A percentile compares a stretch with the other conserved stretches of the same genome.
Evolutionary conservation across 345 rosid species (phyloP).

Genomic region (Eucalyptus polyanthemos): DNA sequence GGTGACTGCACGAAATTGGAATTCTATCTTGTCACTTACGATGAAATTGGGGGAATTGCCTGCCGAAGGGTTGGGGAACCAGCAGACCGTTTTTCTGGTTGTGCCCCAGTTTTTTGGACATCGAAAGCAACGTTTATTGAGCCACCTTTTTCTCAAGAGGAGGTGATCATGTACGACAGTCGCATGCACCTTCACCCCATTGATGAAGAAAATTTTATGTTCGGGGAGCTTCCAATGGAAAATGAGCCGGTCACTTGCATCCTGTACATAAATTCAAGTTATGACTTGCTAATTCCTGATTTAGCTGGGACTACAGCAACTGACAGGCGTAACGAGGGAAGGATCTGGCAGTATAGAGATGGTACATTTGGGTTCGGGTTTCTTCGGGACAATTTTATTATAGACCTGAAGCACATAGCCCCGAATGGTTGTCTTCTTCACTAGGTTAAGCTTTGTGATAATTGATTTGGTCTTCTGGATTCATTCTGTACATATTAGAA

Average conservation of each 20-base stretch:
- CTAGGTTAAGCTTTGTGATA: conserved; percentile 2
- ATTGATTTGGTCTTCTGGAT: background rate
- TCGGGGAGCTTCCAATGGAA: background rate
- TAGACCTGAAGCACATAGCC: conserved; percentile 55
- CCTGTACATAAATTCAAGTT: conserved; percentile 54
- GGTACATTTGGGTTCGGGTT: conserved; percentile 86
- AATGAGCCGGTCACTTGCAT: conserved; percentile 32
- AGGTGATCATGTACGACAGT: conserved; percentile 34
- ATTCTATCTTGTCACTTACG: conserved; percentile 65
- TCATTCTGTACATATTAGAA: background rate
- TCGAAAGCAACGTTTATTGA: conserved; percentile 22
- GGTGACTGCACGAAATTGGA: conserved; percentile 51
- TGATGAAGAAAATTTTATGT: background rate
- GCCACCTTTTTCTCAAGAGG: conserved; percentile 49
- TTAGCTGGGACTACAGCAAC: conserved; percentile 7
- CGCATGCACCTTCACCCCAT: conserved; percentile 33
- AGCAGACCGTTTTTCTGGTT: conserved; percentile 21
- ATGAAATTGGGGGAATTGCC: conserved; percentile 59
- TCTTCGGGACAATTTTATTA: conserved; percentile 48
- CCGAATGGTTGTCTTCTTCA: conserved; percentile 51
- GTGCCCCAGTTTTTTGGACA: conserved; percentile 69
- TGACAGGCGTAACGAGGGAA: conserved; percentile 39
- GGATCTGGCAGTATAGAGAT: conserved; percentile 70
- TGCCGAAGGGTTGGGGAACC: conserved; percentile 64
- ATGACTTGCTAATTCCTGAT: conserved; percentile 30